Conservation (phyloP, 2,329 filamentous ascomycete genomes). For the Sporothrix brasiliensis region DNA sequence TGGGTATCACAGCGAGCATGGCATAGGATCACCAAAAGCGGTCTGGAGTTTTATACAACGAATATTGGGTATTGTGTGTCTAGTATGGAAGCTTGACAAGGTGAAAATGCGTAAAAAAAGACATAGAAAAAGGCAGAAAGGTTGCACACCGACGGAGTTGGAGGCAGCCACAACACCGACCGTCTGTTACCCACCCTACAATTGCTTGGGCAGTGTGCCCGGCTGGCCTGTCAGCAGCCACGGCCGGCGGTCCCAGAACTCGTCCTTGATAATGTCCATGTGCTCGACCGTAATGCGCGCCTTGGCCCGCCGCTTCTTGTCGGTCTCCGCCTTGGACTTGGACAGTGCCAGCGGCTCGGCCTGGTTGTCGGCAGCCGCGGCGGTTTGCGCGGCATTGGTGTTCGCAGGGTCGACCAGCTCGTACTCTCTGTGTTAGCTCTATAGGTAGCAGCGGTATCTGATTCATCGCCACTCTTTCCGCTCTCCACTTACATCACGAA, state of each 20-base stretch:
- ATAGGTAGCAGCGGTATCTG: no score
- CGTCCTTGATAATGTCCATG: conserved; percentile 91
- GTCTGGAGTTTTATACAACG: conserved; percentile 4
- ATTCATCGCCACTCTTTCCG: background rate
- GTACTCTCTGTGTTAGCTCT: conserved; percentile 54
- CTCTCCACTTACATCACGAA: conserved; percentile 67
- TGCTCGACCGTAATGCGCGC: conserved; percentile 81
- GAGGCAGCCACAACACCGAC: background rate
- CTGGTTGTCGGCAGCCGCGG: conserved; percentile 52
- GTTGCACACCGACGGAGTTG: conserved; percentile 33
- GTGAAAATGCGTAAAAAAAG: background rate
- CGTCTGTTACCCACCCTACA: conserved; percentile 19
- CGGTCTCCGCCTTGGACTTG: conserved; percentile 80
- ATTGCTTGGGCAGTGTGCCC: conserved; percentile 67
- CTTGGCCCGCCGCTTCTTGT: conserved; percentile 78
- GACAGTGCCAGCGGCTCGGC: conserved; percentile 63
- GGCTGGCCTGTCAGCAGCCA: conserved; percentile 80
- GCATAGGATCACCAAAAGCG: conserved; percentile 23
- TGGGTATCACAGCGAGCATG: conserved; percentile 23
- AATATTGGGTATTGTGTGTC: conserved; percentile 4
- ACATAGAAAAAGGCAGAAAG: conserved; percentile 34
- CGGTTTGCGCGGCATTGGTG: conserved; percentile 51
- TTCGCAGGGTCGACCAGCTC: conserved; percentile 65
- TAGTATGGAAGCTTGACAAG: background rate
- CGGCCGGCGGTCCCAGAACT: conserved; percentile 86